Base-by-base conservation (phyloP, 192 early-diverging fungal genomes). In the Dissophora ornata region DNA sequence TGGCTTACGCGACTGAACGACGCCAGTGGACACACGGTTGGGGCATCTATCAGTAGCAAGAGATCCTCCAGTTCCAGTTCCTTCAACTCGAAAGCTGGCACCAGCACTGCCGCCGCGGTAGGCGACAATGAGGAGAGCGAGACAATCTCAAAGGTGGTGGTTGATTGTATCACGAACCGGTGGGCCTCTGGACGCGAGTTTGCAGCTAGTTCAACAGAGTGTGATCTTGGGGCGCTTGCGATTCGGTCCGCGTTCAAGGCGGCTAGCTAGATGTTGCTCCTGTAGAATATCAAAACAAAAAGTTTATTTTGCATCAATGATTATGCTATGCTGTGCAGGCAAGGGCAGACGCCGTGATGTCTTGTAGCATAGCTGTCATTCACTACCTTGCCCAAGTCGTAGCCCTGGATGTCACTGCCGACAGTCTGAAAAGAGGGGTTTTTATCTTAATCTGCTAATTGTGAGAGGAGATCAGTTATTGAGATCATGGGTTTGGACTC, bases 1-100 rank as follows among this genome's bases (percentile, higher is more conserved):
- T 75, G 71, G 71, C 24, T 75, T 5, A 33, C 71, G 8, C 56
- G 71, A 2, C 33, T 75, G 63, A 75, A 57, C 40, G 55, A 45
- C 25, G 71, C 61, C 3, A 60, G 65, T 30, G 71, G 63, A 9
- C 21, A 15, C 28, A 64, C 62, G 9, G 11, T 41, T 19, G 54
- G 15, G 10, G 29, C 54, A 3, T 18, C 41, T 11, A 7, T 30
- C 4, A 22, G 52, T n/a, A 19, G 28, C 18, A 11, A 55, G 34
- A 33, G 58, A 48, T 46, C 18, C 42, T 45, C 19, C 41, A 59
- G 28, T 6, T 18, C 26, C 42, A 11, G 12, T 42, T 41, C 21
- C 22, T 26, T 10, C 3, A 10, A 3, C 18, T 6, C 21, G 10
- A 40, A 57, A 2, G 52, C 16, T 48, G 29, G 12, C 0, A 41